Evolutionary conservation across 78 protist species (phyloP), one percentile per base, ranked within the genome.

Genomic region (Dictyostelium capitatum): DNA sequence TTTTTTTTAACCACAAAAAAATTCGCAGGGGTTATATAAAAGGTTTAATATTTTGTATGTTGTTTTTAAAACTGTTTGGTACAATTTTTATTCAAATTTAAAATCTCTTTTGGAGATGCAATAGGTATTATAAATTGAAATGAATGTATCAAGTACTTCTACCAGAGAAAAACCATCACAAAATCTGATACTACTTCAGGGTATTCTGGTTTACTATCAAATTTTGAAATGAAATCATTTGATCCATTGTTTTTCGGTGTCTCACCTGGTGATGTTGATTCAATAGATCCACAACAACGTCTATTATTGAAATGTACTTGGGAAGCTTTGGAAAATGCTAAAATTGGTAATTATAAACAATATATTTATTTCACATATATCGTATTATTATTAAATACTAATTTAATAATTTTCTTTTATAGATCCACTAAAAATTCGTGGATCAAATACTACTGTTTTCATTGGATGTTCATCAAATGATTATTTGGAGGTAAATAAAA

Each of bases 361-460:
- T 5, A 9, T 48, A 9, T 48, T 48, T 48, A 9, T 48, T 48
- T 48, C 8, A 9, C 8, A 9, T 48, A 9, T 48, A 5, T 9
- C 5, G 53, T 9, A 9, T 48, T 9, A 48, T 48, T 48, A 9
- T 9, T 48, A 9, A 48, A 48, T 48, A 9, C 53, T 9, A 48
- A 9, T 48, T 48, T 9, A 9, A 48, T 9, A 9, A 48, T 5
- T 5, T 48, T 9, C 53, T 6, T 2, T 64, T 30, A n/a, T n/a
- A n/a, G 37, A 84, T 7, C 79, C 78, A 8, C 47, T 28, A 8
- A 57, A 19, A 15, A 6, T 84, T 1, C 32, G 91, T 41, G 91
- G 83, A 11, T 67, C 79, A 28, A 84, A 74, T 51, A 84, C 91
- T 23, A 25, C 83, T 1, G 91, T 84, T 3, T 84, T 23, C 75